These are phyloP conservation scores for Albifimbria verrucaria DNA, from an alignment of 2,329 filamentous ascomycete genomes.

Conservation along the genomic window DNA sequence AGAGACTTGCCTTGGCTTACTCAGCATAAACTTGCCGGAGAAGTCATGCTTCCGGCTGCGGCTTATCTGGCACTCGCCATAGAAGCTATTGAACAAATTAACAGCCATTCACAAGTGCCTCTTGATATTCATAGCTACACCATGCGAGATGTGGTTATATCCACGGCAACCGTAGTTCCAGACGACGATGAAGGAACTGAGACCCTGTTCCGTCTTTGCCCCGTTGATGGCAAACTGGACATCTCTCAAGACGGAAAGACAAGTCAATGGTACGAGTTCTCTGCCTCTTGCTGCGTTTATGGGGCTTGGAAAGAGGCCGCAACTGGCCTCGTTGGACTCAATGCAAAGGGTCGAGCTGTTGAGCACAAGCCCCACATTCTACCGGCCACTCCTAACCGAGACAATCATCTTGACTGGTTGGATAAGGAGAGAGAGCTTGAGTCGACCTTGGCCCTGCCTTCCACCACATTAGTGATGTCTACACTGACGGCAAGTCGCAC, in stretches of 20 bases:
- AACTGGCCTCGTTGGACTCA: background rate
- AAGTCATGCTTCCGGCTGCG: background rate
- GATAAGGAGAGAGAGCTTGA: background rate
- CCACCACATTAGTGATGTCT: background rate
- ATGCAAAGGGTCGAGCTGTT: background rate
- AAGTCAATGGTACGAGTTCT: background rate
- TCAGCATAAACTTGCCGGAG: background rate
- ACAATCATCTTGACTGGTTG: background rate
- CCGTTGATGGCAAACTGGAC: background rate
- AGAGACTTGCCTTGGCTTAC: conserved; percentile 2
- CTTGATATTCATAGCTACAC: background rate
- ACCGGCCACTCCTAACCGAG: background rate
- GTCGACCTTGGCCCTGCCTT: background rate
- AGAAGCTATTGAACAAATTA: background rate
- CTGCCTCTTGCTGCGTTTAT: background rate
- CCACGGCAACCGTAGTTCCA: background rate
- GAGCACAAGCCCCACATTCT: background rate
- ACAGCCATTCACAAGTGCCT: background rate
- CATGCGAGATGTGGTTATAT: background rate
- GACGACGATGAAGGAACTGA: conserved; percentile 2
- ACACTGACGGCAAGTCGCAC: background rate
- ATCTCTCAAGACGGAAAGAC: background rate
- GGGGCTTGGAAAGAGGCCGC: background rate
- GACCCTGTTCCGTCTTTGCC: background rate
- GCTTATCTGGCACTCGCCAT: background rate